Evolutionary conservation across 1,139 yeast species (phyloP).

Genomic region (Protomyces gravidus): DNA sequence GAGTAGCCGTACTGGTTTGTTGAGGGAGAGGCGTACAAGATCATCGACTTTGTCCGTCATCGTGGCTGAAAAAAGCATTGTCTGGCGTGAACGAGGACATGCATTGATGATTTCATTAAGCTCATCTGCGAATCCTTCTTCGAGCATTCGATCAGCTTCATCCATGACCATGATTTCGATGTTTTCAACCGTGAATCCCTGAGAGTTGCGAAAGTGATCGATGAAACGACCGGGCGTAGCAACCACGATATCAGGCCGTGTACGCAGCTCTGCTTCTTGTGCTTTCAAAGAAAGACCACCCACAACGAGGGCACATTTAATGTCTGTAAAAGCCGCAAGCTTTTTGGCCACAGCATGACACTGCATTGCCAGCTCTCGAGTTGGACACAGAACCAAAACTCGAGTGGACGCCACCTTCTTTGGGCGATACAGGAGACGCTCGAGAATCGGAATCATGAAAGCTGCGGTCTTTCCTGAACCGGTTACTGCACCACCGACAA

Average conservation of each 20-base stretch:
- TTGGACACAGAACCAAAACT: conserved; percentile 85
- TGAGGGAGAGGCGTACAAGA: conserved; percentile 76
- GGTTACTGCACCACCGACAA: conserved; percentile 99
- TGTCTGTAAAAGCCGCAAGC: conserved; percentile 67
- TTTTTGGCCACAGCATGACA: conserved; percentile 89
- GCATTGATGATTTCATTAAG: conserved; percentile 80
- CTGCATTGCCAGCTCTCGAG: conserved; percentile 97
- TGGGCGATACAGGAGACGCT: conserved; percentile 84
- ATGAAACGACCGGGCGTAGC: conserved; percentile 97
- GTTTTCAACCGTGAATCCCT: conserved; percentile 82
- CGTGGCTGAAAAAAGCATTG: conserved; percentile 91
- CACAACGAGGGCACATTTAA: conserved; percentile 86
- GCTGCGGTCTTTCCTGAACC: conserved; percentile 99
- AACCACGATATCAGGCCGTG: conserved; percentile 90
- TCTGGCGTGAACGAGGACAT: conserved; percentile 87
- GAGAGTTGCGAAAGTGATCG: conserved; percentile 92
- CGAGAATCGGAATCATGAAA: conserved; percentile 90
- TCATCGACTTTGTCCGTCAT: conserved; percentile 81
- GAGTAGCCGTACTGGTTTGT: conserved; percentile 89
- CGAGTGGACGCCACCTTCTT: conserved; percentile 79
- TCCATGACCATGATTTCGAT: conserved; percentile 91
- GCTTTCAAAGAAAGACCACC: conserved; percentile 94
- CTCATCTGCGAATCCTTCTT: conserved; percentile 96
- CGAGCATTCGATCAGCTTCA: conserved; percentile 98
- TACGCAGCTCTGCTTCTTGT: conserved; percentile 88